Evolutionary conservation across 768 basidiomycete species (phyloP).

Genomic region (Cystobasidium ongulense): DNA sequence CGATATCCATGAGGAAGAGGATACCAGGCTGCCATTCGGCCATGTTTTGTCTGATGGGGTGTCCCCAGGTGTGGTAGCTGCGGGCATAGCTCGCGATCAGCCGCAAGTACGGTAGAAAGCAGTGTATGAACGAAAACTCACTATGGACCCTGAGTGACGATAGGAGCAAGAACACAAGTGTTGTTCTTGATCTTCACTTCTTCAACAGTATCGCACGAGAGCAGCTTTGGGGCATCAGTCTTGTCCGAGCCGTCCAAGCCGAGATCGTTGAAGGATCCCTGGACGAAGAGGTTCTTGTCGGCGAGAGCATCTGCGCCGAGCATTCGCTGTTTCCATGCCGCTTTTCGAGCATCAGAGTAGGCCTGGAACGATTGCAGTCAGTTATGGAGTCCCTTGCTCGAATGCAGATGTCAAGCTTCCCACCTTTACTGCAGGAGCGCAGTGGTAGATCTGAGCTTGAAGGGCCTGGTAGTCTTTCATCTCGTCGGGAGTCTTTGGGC

Average conservation of each 20-base stretch:
- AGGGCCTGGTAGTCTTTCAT: constrained; percentile 35
- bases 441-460: constrained; percentile 41
- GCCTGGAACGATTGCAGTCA: constrained; percentile 13
- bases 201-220: constrained; percentile 38
- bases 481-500: constrained; percentile 38
- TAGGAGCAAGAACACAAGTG: constrained; percentile 40
- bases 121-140: background rate
- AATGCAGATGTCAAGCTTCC: background rate
- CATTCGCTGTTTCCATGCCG: constrained; percentile 33
- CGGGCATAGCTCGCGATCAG: constrained; percentile 29
- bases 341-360: constrained; percentile 27
- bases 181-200: constrained; percentile 43
- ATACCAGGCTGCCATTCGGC: constrained; percentile 44
- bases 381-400: background rate
- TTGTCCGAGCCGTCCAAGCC: constrained; percentile 26
- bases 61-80: constrained; percentile 42
- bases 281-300: constrained; percentile 41
- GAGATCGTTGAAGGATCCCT: constrained; percentile 41
- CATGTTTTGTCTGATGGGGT: constrained; percentile 45
- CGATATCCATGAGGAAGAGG: constrained; percentile 45
- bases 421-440: constrained; percentile 41
- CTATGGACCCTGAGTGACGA: constrained; percentile 28
- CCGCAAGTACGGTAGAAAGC: no score
- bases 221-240: constrained; percentile 27
- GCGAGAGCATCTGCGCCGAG: constrained; percentile 33